Percentiles rank a stretch among this genome's conserved stretches.
Evolutionary conservation across 495 filamentous ascomycete species (phyloP).

Genomic region (Pyrenopolyporus hunteri): DNA sequence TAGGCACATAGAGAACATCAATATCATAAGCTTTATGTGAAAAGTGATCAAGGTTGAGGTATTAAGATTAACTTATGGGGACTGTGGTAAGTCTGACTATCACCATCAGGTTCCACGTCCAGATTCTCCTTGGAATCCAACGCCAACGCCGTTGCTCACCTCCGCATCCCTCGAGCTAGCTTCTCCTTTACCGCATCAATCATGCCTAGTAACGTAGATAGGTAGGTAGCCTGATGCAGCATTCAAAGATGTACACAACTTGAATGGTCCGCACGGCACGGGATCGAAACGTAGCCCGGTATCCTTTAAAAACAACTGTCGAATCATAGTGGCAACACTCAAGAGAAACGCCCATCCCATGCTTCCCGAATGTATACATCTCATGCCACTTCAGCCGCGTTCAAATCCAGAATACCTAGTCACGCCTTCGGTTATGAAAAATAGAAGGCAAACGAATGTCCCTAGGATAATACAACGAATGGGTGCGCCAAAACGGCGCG

Average conservation of each 20-base stretch:
- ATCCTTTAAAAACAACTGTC: conserved; percentile 2
- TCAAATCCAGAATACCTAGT: conserved; percentile 30
- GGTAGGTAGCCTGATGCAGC: conserved; percentile 12
- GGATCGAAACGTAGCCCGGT: neutral
- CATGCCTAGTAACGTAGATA: conserved; percentile 16
- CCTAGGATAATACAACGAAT: conserved; percentile 44
- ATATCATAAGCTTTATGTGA: too few species aligned
- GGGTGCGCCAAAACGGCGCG: conserved; percentile 26
- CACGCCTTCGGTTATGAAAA: conserved; percentile 22
- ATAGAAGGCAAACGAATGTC: conserved; percentile 25
- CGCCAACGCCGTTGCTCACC: conserved; percentile 23
- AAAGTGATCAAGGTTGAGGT: conserved; percentile 24
- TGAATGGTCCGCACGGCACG: conserved; percentile 15
- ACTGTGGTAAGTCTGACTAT: conserved; percentile 17
- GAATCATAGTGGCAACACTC: conserved; percentile 18
- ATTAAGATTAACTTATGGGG: conserved; percentile 30
- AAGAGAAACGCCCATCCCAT: conserved; percentile 31
- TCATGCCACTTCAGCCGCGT: conserved; percentile 26
- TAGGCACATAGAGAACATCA: too few species aligned
- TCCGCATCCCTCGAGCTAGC: conserved; percentile 17
- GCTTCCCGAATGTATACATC: conserved; percentile 26
- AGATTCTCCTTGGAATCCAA: conserved; percentile 25
- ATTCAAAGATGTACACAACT: conserved; percentile 15
- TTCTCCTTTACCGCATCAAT: conserved; percentile 28
- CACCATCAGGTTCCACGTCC: conserved; percentile 11